Evolutionary conservation across 2,329 filamentous ascomycete genomes (phyloP).

Genomic region (Aureobasidium sp.): DNA sequence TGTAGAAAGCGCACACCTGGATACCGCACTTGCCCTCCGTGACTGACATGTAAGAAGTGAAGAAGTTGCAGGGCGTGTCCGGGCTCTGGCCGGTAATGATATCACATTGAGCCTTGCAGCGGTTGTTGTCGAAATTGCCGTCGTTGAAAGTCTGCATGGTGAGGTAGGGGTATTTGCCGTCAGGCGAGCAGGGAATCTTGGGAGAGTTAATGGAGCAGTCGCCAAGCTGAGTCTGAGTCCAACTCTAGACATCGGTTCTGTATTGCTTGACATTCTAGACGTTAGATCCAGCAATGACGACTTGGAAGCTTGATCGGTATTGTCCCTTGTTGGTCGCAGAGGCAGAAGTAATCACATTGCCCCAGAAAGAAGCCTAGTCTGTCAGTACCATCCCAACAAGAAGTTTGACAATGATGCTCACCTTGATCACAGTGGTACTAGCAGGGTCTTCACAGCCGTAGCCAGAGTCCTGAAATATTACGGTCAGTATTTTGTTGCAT

Average conservation of each 20-base stretch:
- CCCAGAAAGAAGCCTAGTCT: slow-evolving; percentile 26
- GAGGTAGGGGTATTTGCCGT: background rate
- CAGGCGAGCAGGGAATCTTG: background rate
- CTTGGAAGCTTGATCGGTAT: slow-evolving; percentile 28
- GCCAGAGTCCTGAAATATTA: slow-evolving; percentile 21
- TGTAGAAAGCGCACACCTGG: slow-evolving; percentile 30
- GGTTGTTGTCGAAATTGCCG: slow-evolving; percentile 9
- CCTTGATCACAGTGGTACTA: slow-evolving; percentile 26
- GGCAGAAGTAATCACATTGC: slow-evolving; percentile 20
- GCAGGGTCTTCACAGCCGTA: slow-evolving; percentile 28
- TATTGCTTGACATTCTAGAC: slow-evolving; percentile 23
- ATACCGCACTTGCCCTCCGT: slow-evolving; percentile 27
- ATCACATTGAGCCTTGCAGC: slow-evolving; percentile 5
- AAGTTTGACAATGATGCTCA: background rate
- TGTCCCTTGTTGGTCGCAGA: slow-evolving; percentile 30
- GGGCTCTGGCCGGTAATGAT: background rate
- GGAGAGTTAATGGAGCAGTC: background rate
- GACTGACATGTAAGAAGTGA: slow-evolving; percentile 29
- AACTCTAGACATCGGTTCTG: background rate
- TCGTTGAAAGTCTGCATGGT: slow-evolving; percentile 10
- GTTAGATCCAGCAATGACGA: slow-evolving; percentile 37
- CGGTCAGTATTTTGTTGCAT: background rate
- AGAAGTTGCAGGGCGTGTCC: slow-evolving; percentile 18
- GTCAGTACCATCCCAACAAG: background rate
- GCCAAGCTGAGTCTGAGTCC: background rate